Percentiles rank a stretch among this genome's conserved stretches.
These are phyloP conservation scores for Backusella liffmaniae DNA, from an alignment of 192 early-diverging fungal species.

Conservation along the genomic window DNA sequence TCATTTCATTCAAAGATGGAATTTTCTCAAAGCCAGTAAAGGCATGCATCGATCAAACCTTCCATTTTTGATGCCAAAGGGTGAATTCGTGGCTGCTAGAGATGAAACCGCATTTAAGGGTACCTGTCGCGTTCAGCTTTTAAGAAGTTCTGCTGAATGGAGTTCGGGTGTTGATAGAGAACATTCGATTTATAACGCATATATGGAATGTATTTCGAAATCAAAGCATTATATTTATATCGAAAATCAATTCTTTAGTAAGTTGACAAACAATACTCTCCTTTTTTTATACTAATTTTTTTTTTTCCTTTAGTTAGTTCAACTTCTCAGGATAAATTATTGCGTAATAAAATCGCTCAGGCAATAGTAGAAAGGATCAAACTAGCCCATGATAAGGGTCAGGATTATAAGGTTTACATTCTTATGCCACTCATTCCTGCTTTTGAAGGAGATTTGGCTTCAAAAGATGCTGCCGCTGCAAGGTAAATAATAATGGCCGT, in stretches of 20 bases:
- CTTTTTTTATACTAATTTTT: not conserved
- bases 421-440: constrained; percentile 86
- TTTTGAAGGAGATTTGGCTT: constrained; percentile 78
- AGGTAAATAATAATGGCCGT: constrained; percentile 11
- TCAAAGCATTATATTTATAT: constrained; percentile 71
- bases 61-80: constrained; percentile 71
- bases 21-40: constrained; percentile 75
- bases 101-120: constrained; percentile 60
- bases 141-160: constrained; percentile 69
- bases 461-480: constrained; percentile 64
- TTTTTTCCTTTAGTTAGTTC: constrained; percentile 13
- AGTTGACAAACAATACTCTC: constrained; percentile 4
- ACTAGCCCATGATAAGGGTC: constrained; percentile 58
- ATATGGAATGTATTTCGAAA: constrained; percentile 41
- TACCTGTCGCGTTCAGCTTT: constrained; percentile 60
- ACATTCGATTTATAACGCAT: constrained; percentile 79
- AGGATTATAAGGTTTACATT: constrained; percentile 61
- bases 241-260: constrained; percentile 94
- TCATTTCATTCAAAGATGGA: constrained; percentile 90
- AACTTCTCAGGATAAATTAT: constrained; percentile 19
- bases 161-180: constrained; percentile 61
- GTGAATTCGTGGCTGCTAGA: constrained; percentile 63
- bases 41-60: constrained; percentile 80
- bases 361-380: constrained; percentile 73
- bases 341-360: constrained; percentile 36